Evolutionary conservation across 495 filamentous ascomycete species (phyloP), one percentile per base, ranked within the genome.

Genomic region (Hamigera avellanea): DNA sequence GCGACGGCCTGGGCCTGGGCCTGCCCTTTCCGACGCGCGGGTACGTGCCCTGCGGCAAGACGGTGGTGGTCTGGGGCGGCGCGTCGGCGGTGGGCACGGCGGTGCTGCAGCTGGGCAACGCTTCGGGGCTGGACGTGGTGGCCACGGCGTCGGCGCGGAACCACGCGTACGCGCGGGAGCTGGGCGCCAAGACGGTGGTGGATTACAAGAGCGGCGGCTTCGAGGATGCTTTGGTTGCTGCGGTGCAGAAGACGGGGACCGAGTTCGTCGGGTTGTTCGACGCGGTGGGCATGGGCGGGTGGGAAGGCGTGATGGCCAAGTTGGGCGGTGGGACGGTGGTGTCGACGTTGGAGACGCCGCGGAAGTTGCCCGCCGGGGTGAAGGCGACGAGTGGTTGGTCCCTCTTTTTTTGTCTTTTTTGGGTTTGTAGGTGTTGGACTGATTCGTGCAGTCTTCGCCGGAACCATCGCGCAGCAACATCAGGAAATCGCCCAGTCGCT

Each of bases 111-210:
- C 28, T 44, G 29, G 70, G 67, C 7, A 49, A 53, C 13, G 66
- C 66, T 3, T 57, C 72, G 0, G 74, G 74, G 8, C 56, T 61
- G n/a, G 62, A 65, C 10, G 70, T 78, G 8, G 51, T 76, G 27
- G 52, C 64, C 1, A 72, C 69, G 0, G 61, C 67, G 0, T 62
- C 56, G 8, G 43, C 47, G 12, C 56, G 55, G 38, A 76, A 77
- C 50, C 54, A 62, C 31, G 60, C 57, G 4, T 58, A 59, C 38
- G 43, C 64, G 18, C 62, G 61, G 43, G 43, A 45, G n/a, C 52
- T 73, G 2, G 73, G 75, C 15, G 75, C 73, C 5, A 53, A 33
- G 23, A 41, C 55, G 18, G 69, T 62, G 8, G 64, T 75, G 31
- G 74, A 80, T 56, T 75, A 78, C 52, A 56, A 59, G 7, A 49